Base-by-base conservation (phyloP, 805 yeast species). In the Candida lessepsii region DNA sequence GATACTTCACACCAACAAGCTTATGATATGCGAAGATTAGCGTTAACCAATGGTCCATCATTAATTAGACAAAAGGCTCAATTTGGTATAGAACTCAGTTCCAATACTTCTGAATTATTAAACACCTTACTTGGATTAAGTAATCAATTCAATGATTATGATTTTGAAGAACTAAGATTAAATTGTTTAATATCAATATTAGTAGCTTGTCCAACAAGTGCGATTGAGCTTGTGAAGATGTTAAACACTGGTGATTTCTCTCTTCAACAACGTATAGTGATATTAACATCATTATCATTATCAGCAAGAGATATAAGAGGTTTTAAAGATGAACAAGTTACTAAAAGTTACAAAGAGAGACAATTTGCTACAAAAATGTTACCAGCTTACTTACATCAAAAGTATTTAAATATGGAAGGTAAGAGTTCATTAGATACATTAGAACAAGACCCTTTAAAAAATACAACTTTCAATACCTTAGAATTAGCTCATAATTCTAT, bases 221-320 rank as follows among this genome's bases (percentile, higher is more conserved):
- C 87, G 0, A 53, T 63, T 1, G 67, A 71, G 19, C 54, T 81
- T 0, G 59, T 76, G 29, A 54, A 66, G 19, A 57, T 81, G 13
- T 63, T 89, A 13, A 64, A 78, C 25, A 68, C 73, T 0, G 89
- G 90, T 0, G 99, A 91, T 53, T 78, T 83, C 46, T 87, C 96
- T 0, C 57, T 93, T 14, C 93, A 85, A 45, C 90, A 83, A 44
- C 61, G 98, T 35, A 69, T 90, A 62, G 63, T 76, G 20, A 67
- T 90, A 7, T 58, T 93, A 14, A 77, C 90, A 4, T 65, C 86
- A 0, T 54, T 87, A 9, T 82, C 90, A 0, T 61, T 89, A 17
- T 76, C 86, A 2, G 87, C 89, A 0, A 61, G 96, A 44, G 88
- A 85, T 47, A 65, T 89, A 8, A 66, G 83, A 31, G 91, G 89